Evolutionary conservation across 1,139 yeast species (phyloP), one percentile per base, ranked within the genome.

Genomic region (Suhomyces kunorum): DNA sequence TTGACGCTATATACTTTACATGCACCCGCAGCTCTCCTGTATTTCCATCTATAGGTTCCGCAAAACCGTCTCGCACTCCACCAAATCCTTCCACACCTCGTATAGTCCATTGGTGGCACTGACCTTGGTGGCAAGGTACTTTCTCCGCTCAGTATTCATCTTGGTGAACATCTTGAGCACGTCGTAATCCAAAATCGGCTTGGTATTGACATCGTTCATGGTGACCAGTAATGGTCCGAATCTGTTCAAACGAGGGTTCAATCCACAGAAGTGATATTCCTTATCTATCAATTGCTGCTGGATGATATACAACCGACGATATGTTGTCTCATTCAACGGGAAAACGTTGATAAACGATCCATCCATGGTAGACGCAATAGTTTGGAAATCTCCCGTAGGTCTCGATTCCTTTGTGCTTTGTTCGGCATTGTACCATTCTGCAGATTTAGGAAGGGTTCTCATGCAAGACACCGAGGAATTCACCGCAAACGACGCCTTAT

Each of bases 221-320:
- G 64, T 51, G 45, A 67, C 53, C 11, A 63, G 55, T 28, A 72
- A 50, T n/a, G 77, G 77, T 2, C 82, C 80, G 39, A 78, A 66
- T 36, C 90, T 66, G 55, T 85, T 85, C 64, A 81, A 66, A 47
- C 79, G 71, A 3, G 97, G 96, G 56, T 90, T 92, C 48, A 92
- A 68, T 0, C 97, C 96, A 44, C 87, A 83, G 45, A 68, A 63
- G 47, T 87, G 94, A 40, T 71, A 74, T 46, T 82, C 87, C 48
- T 82, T 83, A 45, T 90, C 97, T 17, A 78, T 76, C 40, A 92
- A 65, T 54, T 89, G 97, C 60, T 89, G 96, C 55, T 90, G 97
- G 14, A 92, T 68, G 27, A 89, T 84, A 55, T 86, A 87, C 59
- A 92, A 71, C 45, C 95, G 72, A 59, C 97, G 76, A 62, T 88